Percentiles rank a stretch among this genome's conserved stretches.
Conservation (phyloP, 352 stramenopile genomes). For the Phytophthora uliginosa region DNA sequence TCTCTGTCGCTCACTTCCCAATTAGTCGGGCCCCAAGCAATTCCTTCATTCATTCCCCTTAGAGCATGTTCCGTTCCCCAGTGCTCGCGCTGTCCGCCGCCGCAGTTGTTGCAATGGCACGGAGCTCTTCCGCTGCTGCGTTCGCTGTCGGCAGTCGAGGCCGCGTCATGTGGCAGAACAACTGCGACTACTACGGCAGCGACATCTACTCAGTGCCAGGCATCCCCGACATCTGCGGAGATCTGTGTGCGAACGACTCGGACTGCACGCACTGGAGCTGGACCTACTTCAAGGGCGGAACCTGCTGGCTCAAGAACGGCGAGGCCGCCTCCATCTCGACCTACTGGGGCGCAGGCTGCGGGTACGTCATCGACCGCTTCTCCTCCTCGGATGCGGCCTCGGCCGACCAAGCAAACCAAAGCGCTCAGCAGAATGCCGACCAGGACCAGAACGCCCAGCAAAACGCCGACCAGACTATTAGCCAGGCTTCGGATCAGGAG, state of each 20-base stretch:
- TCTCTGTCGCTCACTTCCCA: conserved; percentile 29
- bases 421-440: background rate
- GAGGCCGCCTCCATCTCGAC: conserved; percentile 18
- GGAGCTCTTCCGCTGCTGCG: conserved; percentile 7
- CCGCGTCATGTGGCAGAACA: conserved; percentile 56
- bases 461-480: conserved; percentile 12
- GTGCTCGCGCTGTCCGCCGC: conserved; percentile 20
- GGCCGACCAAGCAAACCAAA: conserved; percentile 17
- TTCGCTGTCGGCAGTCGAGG: conserved; percentile 46
- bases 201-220: conserved; percentile 34
- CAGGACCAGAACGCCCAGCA: conserved; percentile 2
- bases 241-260: conserved; percentile 41
- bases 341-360: conserved; percentile 43
- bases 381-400: conserved; percentile 22
- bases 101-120: conserved; percentile 1
- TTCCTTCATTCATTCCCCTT: background rate
- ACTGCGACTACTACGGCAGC: conserved; percentile 54
- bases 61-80: conserved; percentile 30
- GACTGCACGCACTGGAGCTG: conserved; percentile 58
- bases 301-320: conserved; percentile 60
- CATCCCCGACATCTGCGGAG: conserved; percentile 49
- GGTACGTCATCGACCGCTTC: conserved; percentile 56
- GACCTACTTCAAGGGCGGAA: conserved; percentile 49
- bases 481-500: conserved; percentile 6
- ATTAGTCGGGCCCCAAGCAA: conserved; percentile 23